Evolutionary conservation across 805 yeast species (phyloP), one percentile per base, ranked within the genome.

Genomic region (Babjeviella inositovora): DNA sequence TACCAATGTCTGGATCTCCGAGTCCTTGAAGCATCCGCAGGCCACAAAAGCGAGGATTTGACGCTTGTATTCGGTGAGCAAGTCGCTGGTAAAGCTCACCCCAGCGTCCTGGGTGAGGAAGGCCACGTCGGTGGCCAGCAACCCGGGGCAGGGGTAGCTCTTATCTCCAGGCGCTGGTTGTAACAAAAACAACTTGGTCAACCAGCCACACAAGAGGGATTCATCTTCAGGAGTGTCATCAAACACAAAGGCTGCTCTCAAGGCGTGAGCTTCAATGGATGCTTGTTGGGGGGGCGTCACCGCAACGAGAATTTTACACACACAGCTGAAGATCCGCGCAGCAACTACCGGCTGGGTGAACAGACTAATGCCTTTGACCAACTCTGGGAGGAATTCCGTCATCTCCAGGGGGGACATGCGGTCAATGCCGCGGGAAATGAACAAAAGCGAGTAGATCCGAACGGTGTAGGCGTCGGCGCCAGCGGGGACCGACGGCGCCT

Each of bases 21-120:
- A 37, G 5, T 51, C 52, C n/a, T 49, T 34, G 22, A 60, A 53
- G n/a, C n/a, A n/a, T 0, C 62, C 64, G 28, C 48, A 32, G 25
- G 63, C 46, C 29, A 52, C 23, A 39, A 74, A 45, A 34, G 56
- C 33, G 29, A 63, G 22, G 1, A 65, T 48, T 7, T 58, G 51
- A 5, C 27, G 30, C 29, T 62, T 69, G 23, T 49, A 54, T 5
- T 27, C 33, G 2, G 46, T 31, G 19, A 80, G 42, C 11, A 62
- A 67, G 0, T 55, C 56, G 5, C 52, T 47, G 25, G 63, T 63
- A 36, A 64, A 70, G 0, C 62, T 43, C 1, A 70, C 63, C 14
- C 85, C 87, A 3, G 87, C 81, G 31, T 65, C 65, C 25, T 57
- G 59, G 0, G 81, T 73, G 33, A 81, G 66, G 33, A 73, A 80